Percentiles rank a stretch among this genome's conserved stretches.
These are phyloP conservation scores for Geotrichum histeridarum DNA, from an alignment of 1,139 yeast species.

Conservation along the genomic window DNA sequence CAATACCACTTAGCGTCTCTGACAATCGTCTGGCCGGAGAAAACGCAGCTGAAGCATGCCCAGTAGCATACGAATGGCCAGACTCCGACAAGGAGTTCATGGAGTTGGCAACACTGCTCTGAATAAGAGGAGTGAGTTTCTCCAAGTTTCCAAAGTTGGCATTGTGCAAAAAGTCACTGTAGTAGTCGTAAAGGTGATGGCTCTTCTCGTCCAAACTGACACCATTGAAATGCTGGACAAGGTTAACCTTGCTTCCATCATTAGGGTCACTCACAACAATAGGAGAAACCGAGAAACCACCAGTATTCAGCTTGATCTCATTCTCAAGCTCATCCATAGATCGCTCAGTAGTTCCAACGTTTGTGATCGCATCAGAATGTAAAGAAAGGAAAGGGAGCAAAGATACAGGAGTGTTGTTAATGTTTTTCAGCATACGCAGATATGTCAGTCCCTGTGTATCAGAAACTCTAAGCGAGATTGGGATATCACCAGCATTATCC, in stretches of 20 bases:
- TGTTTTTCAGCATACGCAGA: slow-evolving; percentile 52
- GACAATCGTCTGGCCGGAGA: slow-evolving; percentile 56
- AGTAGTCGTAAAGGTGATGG: slow-evolving; percentile 54
- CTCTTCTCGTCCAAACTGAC: slow-evolving; percentile 68
- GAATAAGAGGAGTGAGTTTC: slow-evolving; percentile 68
- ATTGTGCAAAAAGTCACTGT: slow-evolving; percentile 61
- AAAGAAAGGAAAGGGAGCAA: slow-evolving; percentile 68
- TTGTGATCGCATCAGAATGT: slow-evolving; percentile 74
- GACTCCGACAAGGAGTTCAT: slow-evolving; percentile 73
- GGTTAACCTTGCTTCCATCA: slow-evolving; percentile 31
- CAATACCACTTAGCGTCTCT: slow-evolving; percentile 66
- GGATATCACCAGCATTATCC: slow-evolving; percentile 20
- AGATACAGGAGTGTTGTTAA: slow-evolving; percentile 49
- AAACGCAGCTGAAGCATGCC: slow-evolving; percentile 60
- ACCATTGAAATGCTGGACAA: slow-evolving; percentile 56
- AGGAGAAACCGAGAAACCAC: slow-evolving; percentile 66
- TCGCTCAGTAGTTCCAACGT: slow-evolving; percentile 69
- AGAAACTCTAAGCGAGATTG: slow-evolving; percentile 34
- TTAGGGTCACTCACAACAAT: slow-evolving; percentile 43
- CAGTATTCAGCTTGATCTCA: slow-evolving; percentile 74
- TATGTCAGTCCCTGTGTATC: slow-evolving; percentile 56
- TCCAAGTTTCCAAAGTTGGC: slow-evolving; percentile 68
- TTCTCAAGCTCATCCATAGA: slow-evolving; percentile 81
- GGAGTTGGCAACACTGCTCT: slow-evolving; percentile 71
- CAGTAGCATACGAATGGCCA: slow-evolving; percentile 82